A percentile compares a stretch with the other conserved stretches of the same genome.
These are phyloP conservation scores for Ustilago hordei DNA, from an alignment of 1,284 basidiomycete species.

Conservation along the genomic window DNA sequence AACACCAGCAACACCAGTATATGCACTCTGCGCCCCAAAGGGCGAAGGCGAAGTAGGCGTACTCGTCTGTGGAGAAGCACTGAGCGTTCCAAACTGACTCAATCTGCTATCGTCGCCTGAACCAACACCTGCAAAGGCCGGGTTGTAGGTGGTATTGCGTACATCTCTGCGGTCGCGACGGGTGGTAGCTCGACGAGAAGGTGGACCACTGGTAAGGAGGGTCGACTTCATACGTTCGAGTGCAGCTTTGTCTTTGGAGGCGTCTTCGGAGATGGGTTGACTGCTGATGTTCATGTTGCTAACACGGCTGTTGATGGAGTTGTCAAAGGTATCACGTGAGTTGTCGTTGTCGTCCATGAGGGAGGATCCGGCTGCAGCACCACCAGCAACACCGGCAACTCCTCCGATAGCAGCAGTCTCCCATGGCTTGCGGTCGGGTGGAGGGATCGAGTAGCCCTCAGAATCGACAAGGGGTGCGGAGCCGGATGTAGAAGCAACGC, in stretches of 20 bases:
- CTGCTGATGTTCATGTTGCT: conserved; percentile 69
- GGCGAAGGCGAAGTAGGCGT: conserved; percentile 38
- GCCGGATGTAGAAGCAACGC: conserved; percentile 8
- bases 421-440: conserved; percentile 72
- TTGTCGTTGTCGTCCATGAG: conserved; percentile 65
- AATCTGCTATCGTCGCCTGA: conserved; percentile 30
- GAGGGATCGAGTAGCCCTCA: conserved; percentile 73
- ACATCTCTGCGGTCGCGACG: conserved; percentile 72
- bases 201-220: conserved; percentile 63
- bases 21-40: conserved; percentile 38
- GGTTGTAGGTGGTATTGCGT: conserved; percentile 71
- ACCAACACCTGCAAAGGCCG: conserved; percentile 40
- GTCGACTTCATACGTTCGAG: conserved; percentile 72
- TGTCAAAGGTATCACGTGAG: conserved; percentile 37
- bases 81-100: conserved; percentile 44
- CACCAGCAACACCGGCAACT: conserved; percentile 6
- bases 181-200: conserved; percentile 69
- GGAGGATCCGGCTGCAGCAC: conserved; percentile 31
- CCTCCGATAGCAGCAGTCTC: conserved; percentile 48
- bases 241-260: conserved; percentile 72
- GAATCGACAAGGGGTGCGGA: conserved; percentile 70
- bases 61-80: conserved; percentile 30
- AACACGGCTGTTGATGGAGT: conserved; percentile 39
- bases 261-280: conserved; percentile 71
- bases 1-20: conserved; percentile 42